These are phyloP conservation scores for Letharia columbiana DNA, from an alignment of 495 filamentous ascomycete species.

Conservation along the genomic window DNA sequence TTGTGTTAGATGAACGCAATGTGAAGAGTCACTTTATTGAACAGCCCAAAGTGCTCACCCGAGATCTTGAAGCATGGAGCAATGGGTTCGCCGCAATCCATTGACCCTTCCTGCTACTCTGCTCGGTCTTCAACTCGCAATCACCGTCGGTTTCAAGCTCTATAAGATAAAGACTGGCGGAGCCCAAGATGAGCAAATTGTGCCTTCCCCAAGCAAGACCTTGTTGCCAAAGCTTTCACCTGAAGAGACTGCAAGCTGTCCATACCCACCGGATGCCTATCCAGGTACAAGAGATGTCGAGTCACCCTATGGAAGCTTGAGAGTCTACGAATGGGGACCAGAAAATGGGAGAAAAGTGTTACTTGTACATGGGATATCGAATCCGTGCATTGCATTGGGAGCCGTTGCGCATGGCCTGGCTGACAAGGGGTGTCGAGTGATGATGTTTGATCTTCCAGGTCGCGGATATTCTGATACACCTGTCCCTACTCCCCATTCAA, in stretches of 20 bases:
- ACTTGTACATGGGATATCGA: slow-evolving; percentile 80
- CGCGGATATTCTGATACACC: slow-evolving; percentile 71
- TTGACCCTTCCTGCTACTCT: not conserved
- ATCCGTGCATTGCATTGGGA: slow-evolving; percentile 64
- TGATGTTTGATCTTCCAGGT: slow-evolving; percentile 69
- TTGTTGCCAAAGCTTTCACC: slow-evolving; percentile 39
- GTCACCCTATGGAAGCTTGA: slow-evolving; percentile 69
- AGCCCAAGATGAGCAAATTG: slow-evolving; percentile 1
- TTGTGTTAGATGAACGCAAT: too few species aligned
- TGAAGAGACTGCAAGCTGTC: slow-evolving; percentile 41
- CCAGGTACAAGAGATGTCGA: slow-evolving; percentile 67
- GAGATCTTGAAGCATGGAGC: not conserved
- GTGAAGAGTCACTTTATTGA: not conserved
- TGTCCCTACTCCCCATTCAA: slow-evolving; percentile 57
- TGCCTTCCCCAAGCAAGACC: slow-evolving; percentile 42
- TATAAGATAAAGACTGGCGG: slow-evolving; percentile 13
- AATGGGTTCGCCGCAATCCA: slow-evolving; percentile 11
- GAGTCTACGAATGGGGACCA: slow-evolving; percentile 90
- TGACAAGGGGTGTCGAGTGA: slow-evolving; percentile 67
- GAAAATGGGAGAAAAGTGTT: slow-evolving; percentile 68
- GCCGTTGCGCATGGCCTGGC: slow-evolving; percentile 51
- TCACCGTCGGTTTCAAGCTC: slow-evolving; percentile 2
- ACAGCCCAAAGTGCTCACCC: not conserved
- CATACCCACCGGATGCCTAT: slow-evolving; percentile 66
- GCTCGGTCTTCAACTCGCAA: slow-evolving; percentile 4